These are phyloP conservation scores for Penicillium argentinense DNA, from an alignment of 495 filamentous ascomycete genomes.

Conservation along the genomic window DNA sequence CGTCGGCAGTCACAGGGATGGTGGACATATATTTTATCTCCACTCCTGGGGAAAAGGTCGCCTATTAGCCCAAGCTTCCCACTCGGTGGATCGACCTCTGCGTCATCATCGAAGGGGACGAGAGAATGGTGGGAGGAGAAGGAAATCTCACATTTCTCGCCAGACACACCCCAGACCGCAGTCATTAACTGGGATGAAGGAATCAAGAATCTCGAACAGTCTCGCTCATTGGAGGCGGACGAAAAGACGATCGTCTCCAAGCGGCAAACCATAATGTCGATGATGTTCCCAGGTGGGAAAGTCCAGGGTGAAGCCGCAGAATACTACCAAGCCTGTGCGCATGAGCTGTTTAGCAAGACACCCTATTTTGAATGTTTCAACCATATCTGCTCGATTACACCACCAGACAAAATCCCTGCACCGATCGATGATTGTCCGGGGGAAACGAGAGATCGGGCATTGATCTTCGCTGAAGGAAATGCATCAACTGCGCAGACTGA, in stretches of 20 bases:
- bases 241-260: slow-evolving; percentile 2
- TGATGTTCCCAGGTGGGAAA: slow-evolving; percentile 27
- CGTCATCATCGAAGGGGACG: slow-evolving; percentile 26
- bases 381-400: slow-evolving; percentile 47
- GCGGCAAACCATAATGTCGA: slow-evolving; percentile 19
- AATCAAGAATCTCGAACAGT: slow-evolving; percentile 18
- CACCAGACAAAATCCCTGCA: neutral
- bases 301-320: slow-evolving; percentile 49
- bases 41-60: slow-evolving; percentile 56
- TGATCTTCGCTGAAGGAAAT: neutral
- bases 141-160: slow-evolving; percentile 19
- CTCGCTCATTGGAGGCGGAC: slow-evolving; percentile 9
- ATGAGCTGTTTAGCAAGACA: slow-evolving; percentile 48
- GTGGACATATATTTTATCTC: slow-evolving; percentile 86
- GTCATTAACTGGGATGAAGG: slow-evolving; percentile 22
- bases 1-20: slow-evolving; percentile 71
- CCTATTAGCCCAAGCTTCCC: slow-evolving; percentile 30
- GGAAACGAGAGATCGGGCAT: neutral
- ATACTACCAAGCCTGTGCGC: slow-evolving; percentile 54
- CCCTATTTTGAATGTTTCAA: slow-evolving; percentile 52
- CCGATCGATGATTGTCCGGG: neutral
- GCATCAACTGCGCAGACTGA: neutral
- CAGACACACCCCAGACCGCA: slow-evolving; percentile 32
- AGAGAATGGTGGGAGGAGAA: slow-evolving; percentile 35
- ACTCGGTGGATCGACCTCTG: slow-evolving; percentile 29